Evolutionary conservation across 441 rosid genomes (phyloP).

Genomic region (Adansonia madagascariensis): DNA sequence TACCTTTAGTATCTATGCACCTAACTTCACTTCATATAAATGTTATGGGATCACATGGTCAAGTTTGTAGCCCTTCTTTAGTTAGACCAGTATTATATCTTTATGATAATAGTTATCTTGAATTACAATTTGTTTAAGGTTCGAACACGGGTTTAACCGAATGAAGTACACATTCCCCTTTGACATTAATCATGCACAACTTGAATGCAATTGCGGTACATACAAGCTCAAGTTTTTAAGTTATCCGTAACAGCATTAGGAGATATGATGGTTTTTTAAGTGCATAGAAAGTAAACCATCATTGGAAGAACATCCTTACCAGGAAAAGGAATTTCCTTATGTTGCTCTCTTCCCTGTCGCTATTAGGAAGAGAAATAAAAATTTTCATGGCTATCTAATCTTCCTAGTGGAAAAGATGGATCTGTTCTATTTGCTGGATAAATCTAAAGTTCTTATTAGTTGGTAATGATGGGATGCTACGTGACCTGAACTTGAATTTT

Average conservation of each 20-base stretch:
- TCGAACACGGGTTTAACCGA: background rate
- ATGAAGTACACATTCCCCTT: background rate
- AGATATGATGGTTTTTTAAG: background rate
- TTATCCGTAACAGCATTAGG: background rate
- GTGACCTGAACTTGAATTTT: no score
- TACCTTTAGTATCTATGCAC: constrained; percentile 20
- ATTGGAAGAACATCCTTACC: background rate
- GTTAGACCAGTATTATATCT: background rate
- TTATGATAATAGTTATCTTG: background rate
- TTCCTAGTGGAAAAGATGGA: background rate
- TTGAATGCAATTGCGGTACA: background rate
- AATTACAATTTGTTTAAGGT: background rate
- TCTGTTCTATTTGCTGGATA: no score
- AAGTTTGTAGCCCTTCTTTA: background rate
- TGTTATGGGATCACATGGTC: background rate
- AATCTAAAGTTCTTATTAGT: background rate
- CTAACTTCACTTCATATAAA: background rate
- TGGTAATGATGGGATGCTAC: background rate
- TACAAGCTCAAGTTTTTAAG: background rate
- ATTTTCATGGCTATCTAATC: background rate
- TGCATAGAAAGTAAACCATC: background rate
- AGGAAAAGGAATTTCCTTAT: background rate
- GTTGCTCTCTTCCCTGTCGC: background rate
- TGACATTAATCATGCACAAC: background rate
- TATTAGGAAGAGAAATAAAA: background rate